Conservation (phyloP, 495 filamentous ascomycete species). For the Neurospora africana region DNA sequence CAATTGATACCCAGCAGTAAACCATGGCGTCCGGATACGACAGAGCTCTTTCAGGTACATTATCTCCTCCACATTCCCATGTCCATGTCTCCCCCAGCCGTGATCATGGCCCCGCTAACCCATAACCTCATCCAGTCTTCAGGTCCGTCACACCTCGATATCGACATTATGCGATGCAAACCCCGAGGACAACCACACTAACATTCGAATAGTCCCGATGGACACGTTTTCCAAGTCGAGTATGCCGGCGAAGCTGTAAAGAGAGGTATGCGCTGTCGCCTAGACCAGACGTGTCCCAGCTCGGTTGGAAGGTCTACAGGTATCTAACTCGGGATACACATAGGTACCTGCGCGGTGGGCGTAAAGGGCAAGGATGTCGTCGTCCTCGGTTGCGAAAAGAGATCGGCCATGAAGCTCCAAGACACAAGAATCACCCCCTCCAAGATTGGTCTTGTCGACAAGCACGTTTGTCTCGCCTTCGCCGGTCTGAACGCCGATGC, state of each 20-base stretch:
- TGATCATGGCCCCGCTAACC: constrained; percentile 27
- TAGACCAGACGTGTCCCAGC: not conserved
- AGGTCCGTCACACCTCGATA: constrained; percentile 38
- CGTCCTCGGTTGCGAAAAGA: constrained; percentile 95
- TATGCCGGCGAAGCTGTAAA: constrained; percentile 99
- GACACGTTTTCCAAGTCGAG: constrained; percentile 99
- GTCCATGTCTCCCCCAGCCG: not conserved
- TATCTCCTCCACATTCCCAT: constrained; percentile 6
- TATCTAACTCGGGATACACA: not conserved
- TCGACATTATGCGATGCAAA: not conserved
- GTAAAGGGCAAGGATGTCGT: constrained; percentile 94
- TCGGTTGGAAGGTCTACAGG: not conserved
- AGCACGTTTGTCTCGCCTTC: constrained; percentile 92
- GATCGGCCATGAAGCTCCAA: constrained; percentile 97
- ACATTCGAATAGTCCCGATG: constrained; percentile 64
- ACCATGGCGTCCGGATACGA: constrained; percentile 82
- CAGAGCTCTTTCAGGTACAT: constrained; percentile 86
- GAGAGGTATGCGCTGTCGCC: constrained; percentile 52
- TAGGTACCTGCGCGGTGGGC: constrained; percentile 94
- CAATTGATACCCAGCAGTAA: constrained; percentile 1
- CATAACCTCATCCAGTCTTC: constrained; percentile 43
- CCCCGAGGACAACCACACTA: not conserved
- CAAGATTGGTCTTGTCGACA: constrained; percentile 91
- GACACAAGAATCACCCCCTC: constrained; percentile 98
- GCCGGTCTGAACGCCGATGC: constrained; percentile 96